Evolutionary conservation across 768 basidiomycete genomes (phyloP).

Genomic region (Harrya chromipes): DNA sequence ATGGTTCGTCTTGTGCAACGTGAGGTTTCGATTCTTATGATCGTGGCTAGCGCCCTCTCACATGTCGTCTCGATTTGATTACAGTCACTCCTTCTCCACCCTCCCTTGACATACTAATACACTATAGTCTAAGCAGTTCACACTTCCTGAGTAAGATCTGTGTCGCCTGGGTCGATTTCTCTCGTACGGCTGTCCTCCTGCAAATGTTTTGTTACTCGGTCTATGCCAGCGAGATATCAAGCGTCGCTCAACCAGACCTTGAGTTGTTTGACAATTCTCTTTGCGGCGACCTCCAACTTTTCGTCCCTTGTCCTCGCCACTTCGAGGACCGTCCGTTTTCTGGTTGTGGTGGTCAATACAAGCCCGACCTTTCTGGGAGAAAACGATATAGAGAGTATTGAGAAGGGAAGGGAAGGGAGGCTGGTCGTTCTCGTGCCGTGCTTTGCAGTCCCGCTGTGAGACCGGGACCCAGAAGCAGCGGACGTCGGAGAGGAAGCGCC

Average conservation of each 20-base stretch:
- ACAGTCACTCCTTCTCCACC: too few relatives aligned
- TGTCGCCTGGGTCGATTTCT: too few relatives aligned
- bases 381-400: constrained; percentile 38
- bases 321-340: constrained; percentile 55
- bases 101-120: too few relatives aligned
- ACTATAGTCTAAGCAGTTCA: too few relatives aligned
- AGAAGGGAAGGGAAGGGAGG: constrained; percentile 32
- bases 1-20: too few relatives aligned
- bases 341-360: constrained; percentile 28
- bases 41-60: too few relatives aligned
- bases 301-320: constrained; percentile 50
- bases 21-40: too few relatives aligned
- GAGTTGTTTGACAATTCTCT: constrained; percentile 48
- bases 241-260: constrained; percentile 37
- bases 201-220: constrained; percentile 10
- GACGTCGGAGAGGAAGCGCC: constrained; percentile 1
- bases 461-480: not conserved
- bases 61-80: too few relatives aligned
- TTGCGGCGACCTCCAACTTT: constrained; percentile 53
- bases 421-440: not conserved
- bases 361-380: constrained; percentile 39
- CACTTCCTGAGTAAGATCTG: too few relatives aligned
- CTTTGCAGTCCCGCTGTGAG: not conserved
- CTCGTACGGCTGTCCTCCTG: too few relatives aligned
- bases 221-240: constrained; percentile 1